Conservation (phyloP, 202 grass and related monocot species). For the Bolboschoenoplectus hybrid region DNA sequence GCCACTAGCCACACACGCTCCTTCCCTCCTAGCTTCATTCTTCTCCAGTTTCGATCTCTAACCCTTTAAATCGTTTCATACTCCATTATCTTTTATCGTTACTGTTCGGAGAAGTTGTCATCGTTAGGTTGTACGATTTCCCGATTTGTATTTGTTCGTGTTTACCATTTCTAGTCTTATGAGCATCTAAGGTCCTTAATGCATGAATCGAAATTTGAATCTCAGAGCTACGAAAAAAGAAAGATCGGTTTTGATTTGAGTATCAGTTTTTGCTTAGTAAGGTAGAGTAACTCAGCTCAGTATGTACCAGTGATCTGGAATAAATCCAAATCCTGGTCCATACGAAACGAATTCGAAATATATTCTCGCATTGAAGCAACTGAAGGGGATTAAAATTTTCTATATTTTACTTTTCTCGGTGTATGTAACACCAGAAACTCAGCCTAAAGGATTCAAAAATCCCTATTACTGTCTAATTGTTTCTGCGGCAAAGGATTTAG, state of each 20-base stretch:
- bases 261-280: conserved; percentile 12
- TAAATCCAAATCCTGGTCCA: not conserved
- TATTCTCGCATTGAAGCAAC: not conserved
- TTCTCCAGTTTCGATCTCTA: conserved; percentile 24
- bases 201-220: not conserved
- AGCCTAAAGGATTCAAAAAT: not conserved
- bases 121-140: not conserved
- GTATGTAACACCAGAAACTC: not conserved
- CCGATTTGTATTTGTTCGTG: not conserved
- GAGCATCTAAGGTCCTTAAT: not conserved
- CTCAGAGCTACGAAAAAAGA: not conserved
- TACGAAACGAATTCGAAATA: not conserved
- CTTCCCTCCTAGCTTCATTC: not conserved
- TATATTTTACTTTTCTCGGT: not conserved
- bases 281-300: not conserved
- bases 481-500: not conserved
- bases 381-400: not conserved
- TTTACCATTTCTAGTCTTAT: not conserved
- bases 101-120: not conserved
- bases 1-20: not conserved
- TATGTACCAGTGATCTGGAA: conserved; percentile 19
- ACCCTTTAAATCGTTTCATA: not conserved
- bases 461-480: not conserved
- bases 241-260: not conserved
- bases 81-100: not conserved